These are phyloP conservation scores for Trichophyton mentagrophytes DNA, from an alignment of 2,329 filamentous ascomycete species.

Conservation along the genomic window DNA sequence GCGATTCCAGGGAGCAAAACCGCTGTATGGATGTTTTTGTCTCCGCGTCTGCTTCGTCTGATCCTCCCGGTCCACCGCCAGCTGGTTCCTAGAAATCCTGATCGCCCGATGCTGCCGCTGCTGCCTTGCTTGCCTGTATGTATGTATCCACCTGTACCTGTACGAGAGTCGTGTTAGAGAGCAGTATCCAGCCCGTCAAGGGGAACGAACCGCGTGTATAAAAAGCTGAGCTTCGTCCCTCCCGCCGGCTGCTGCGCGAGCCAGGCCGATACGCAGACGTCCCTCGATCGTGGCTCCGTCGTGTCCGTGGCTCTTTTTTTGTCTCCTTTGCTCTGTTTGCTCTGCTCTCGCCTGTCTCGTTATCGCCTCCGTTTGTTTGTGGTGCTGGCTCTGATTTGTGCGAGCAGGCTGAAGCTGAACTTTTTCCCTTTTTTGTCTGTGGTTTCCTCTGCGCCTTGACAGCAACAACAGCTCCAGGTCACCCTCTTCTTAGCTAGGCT, in stretches of 20 bases:
- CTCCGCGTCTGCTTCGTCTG: neutral
- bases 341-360: neutral
- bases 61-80: neutral
- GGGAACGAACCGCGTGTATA: neutral
- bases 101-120: neutral
- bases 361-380: neutral
- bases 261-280: neutral
- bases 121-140: neutral
- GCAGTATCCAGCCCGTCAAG: too few relatives aligned
- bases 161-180: neutral
- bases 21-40: neutral
- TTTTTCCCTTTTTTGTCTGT: neutral
- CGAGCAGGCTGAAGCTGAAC: neutral
- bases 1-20: neutral
- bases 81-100: neutral
- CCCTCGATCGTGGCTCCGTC: neutral
- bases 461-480: neutral
- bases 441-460: neutral
- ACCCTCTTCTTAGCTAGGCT: neutral
- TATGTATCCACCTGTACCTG: neutral
- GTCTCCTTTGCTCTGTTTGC: neutral
- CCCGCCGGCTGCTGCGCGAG: neutral
- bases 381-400: neutral
- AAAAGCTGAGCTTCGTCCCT: neutral
- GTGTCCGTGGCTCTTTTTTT: neutral